phyloP scores from a whole-genome alignment of 768 basidiomycete genomes.

The Chiua virens region DNA sequence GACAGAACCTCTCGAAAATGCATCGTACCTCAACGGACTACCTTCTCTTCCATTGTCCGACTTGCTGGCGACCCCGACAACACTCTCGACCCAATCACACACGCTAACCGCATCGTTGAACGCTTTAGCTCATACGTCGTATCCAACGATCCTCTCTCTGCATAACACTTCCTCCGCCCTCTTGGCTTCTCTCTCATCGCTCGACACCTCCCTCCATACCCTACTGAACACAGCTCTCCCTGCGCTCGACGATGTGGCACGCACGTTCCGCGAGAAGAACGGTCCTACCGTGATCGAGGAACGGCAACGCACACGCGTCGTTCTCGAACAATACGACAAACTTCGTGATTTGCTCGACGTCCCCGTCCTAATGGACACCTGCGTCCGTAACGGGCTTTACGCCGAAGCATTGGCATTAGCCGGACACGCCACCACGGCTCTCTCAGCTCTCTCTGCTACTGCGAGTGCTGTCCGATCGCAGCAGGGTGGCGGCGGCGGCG shows the following conservation, averaged over 20 bases:
- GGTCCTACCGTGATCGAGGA: slow-evolving; percentile 67
- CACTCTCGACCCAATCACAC: slow-evolving; percentile 80
- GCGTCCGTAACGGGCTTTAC: slow-evolving; percentile 90
- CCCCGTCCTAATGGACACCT: slow-evolving; percentile 88
- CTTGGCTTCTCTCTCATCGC: slow-evolving; percentile 65
- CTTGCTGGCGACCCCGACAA: slow-evolving; percentile 70
- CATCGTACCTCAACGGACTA: slow-evolving; percentile 62
- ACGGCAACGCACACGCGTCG: slow-evolving; percentile 72
- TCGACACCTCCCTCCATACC: slow-evolving; percentile 70
- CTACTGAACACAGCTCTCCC: slow-evolving; percentile 72
- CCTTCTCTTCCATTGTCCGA: slow-evolving; percentile 64
- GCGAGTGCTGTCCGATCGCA: slow-evolving; percentile 33
- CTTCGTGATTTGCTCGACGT: slow-evolving; percentile 89
- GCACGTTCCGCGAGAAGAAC: slow-evolving; percentile 70
- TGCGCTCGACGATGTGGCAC: slow-evolving; percentile 69
- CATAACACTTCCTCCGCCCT: slow-evolving; percentile 79
- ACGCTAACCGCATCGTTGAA: slow-evolving; percentile 89
- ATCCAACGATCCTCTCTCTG: slow-evolving; percentile 88
- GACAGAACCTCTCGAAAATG: slow-evolving; percentile 25
- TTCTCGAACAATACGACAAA: slow-evolving; percentile 95
- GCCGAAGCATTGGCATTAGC: slow-evolving; percentile 87
- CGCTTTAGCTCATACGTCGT: slow-evolving; percentile 86
- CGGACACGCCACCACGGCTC: slow-evolving; percentile 61
- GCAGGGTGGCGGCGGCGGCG: slow-evolving; percentile 2
- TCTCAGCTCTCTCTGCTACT: slow-evolving; percentile 31